Evolutionary conservation across 768 basidiomycete species (phyloP).

Genomic region (Sarcodon sp.): DNA sequence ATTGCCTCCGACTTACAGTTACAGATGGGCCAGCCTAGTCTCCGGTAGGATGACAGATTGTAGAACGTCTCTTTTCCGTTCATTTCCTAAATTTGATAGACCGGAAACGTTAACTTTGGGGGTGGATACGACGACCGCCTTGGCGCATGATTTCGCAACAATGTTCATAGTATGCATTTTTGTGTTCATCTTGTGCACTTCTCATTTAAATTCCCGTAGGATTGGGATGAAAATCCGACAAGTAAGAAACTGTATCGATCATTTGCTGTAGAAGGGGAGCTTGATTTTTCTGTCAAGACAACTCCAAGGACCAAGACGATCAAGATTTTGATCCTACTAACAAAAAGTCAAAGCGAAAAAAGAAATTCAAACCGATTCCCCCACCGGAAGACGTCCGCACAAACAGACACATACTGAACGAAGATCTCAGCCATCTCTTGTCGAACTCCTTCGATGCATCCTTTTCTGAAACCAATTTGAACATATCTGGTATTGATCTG

Average conservation of each 20-base stretch:
- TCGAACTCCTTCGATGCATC: constrained; percentile 56
- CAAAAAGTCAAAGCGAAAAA: constrained; percentile 9
- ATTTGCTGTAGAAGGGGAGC: neutral
- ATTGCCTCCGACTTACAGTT: constrained; percentile 36
- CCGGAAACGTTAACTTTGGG: constrained; percentile 22
- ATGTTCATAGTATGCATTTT: constrained; percentile 40
- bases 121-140: constrained; percentile 34
- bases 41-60: constrained; percentile 45
- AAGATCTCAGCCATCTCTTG: constrained; percentile 56
- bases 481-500: constrained; percentile 23
- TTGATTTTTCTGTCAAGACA: neutral
- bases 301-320: constrained; percentile 24
- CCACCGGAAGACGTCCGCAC: constrained; percentile 33
- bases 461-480: constrained; percentile 24
- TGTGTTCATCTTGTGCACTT: neutral
- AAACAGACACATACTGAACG: constrained; percentile 52
- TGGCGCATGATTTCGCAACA: constrained; percentile 51
- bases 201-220: neutral
- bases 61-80: neutral
- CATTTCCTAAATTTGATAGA: constrained; percentile 5
- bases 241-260: neutral
- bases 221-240: constrained; percentile 8
- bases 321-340: constrained; percentile 36
- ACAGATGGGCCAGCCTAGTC: constrained; percentile 58
- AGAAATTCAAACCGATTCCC: constrained; percentile 17